Percentiles rank a stretch among this genome's conserved stretches.
Conservation (phyloP, 1,284 basidiomycete species). For the Apiotrichum montevideense region DNA sequence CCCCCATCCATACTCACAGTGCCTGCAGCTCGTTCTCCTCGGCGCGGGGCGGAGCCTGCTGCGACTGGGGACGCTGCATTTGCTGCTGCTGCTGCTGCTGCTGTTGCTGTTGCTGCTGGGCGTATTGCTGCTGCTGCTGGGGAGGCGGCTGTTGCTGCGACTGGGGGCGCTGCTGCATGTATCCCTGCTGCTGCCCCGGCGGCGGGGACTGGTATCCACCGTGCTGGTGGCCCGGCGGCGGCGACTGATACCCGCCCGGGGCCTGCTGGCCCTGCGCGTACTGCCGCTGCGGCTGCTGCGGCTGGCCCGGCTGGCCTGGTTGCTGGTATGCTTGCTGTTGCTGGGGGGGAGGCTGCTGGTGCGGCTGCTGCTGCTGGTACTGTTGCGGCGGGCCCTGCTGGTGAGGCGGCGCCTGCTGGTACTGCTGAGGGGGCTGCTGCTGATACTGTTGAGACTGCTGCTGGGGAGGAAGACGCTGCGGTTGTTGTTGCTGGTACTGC, state of each 20-base stretch:
- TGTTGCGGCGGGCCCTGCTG: background rate
- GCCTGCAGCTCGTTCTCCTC: slow-evolving; percentile 30
- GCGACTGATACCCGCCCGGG: slow-evolving; percentile 1
- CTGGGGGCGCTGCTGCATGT: background rate
- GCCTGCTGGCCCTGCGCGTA: slow-evolving; percentile 8
- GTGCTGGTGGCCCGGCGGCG: slow-evolving; percentile 9
- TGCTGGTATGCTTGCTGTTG: slow-evolving; percentile 13
- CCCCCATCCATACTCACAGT: slow-evolving; percentile 23
- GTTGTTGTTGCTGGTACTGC: background rate
- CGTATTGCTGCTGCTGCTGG: slow-evolving; percentile 3
- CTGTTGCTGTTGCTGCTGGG: too few species aligned
- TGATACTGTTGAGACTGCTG: slow-evolving; percentile 12
- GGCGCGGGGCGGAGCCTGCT: slow-evolving; percentile 6
- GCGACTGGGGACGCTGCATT: slow-evolving; percentile 5
- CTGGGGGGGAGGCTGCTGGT: slow-evolving; percentile 10
- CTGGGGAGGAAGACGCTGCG: background rate
- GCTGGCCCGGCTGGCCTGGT: slow-evolving; percentile 5
- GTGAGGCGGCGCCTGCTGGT: background rate
- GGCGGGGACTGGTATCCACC: slow-evolving; percentile 7
- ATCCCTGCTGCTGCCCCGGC: slow-evolving; percentile 4
- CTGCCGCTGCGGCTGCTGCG: background rate
- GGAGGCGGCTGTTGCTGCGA: too few species aligned
- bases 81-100: background rate
- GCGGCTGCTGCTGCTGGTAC: slow-evolving; percentile 2
- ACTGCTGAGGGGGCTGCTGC: slow-evolving; percentile 15